Conservation (phyloP, 192 early-diverging fungal genomes). For the Endogone sp. region DNA sequence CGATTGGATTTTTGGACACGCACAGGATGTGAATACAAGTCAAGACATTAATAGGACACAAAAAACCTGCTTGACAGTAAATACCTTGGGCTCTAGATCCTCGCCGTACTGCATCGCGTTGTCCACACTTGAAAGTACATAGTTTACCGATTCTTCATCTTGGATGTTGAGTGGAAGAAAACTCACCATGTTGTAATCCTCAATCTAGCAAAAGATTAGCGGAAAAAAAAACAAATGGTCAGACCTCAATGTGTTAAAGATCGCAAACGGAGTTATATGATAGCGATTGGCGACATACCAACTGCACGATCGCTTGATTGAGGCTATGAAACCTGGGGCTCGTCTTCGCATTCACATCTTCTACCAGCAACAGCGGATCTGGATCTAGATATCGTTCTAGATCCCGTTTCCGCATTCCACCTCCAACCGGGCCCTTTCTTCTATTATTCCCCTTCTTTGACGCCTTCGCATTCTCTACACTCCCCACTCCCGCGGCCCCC, state of each 20-base stretch:
- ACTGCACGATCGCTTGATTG: slow-evolving; percentile 83
- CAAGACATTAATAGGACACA: too few relatives aligned
- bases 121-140: slow-evolving; percentile 85
- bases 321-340: slow-evolving; percentile 76
- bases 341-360: slow-evolving; percentile 75
- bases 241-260: too few relatives aligned
- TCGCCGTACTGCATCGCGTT: slow-evolving; percentile 97
- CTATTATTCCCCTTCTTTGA: slow-evolving; percentile 29
- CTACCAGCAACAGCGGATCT: slow-evolving; percentile 80
- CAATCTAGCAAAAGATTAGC: slow-evolving; percentile 51
- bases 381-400: slow-evolving; percentile 86
- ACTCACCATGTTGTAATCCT: slow-evolving; percentile 96
- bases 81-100: slow-evolving; percentile 90
- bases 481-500: slow-evolving; percentile 23
- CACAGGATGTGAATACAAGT: too few relatives aligned
- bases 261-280: too few relatives aligned
- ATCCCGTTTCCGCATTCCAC: slow-evolving; percentile 38
- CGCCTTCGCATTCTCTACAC: neutral
- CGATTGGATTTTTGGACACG: too few relatives aligned
- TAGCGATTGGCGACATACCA: too few relatives aligned
- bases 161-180: slow-evolving; percentile 92
- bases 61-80: too few relatives aligned
- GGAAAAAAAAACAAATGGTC: too few relatives aligned
- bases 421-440: slow-evolving; percentile 9
- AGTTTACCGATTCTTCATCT: slow-evolving; percentile 90